Evolutionary conservation across 2,329 filamentous ascomycete species (phyloP), one percentile per base, ranked within the genome.

Genomic region (Cercospora janseana): DNA sequence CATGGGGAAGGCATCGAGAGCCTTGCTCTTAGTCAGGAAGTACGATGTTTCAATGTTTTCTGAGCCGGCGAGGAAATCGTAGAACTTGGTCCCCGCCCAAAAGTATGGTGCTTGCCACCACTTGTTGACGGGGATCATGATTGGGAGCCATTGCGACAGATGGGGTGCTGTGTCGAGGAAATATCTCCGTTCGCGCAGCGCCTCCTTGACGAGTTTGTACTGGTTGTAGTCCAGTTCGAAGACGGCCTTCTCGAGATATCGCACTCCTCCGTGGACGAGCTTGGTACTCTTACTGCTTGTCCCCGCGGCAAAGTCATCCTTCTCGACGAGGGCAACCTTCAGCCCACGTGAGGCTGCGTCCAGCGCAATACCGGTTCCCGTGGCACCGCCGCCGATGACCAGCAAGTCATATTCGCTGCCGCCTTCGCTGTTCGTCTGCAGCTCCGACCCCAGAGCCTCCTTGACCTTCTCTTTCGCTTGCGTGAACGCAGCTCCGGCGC

Each of bases 21-120:
- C 88, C 71, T 92, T 92, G 68, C 86, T 91, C 69, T 85, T 85
- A 18, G 88, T 91, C 64, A 94, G 73, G 68, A 94, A 94, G 72
- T 94, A 94, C 4, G 87, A 92, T 62, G 82, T 89, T 70, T 94
- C 88, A 63, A 94, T 91, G 48, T 89, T 89, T 69, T 94, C 88
- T 31, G 85, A 85, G 10, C 88, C 88, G 61, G 89, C 89, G 58
- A 94, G 77, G 61, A 90, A 81, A 70, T 94, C 89, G 70, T 94
- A 95, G 60, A 82, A 81, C 69, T 94, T 94, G 54, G 83, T 87
- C 43, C 85, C 85, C 29, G 78, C 80, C 85, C 85, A 88, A 68
- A 86, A 88, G 70, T 88, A 88, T 4, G 87, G 87, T 12, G 83
- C 83, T 72, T 92, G 85, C 84, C 86, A 90, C 87, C 87, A 91